Conservation (phyloP, 176 grass and related monocot genomes). For the Juncus effusus region DNA sequence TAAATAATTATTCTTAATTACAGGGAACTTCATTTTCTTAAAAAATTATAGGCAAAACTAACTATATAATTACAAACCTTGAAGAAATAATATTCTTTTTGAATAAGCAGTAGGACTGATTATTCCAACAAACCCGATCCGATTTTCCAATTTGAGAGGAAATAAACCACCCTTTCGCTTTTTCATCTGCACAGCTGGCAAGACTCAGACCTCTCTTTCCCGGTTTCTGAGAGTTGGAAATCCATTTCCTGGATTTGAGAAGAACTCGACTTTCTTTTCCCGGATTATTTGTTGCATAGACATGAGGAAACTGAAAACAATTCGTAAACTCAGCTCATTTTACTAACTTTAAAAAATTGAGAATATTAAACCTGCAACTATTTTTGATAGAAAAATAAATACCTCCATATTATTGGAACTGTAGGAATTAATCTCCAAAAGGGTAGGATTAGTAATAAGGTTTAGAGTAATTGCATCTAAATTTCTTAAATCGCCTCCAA, state of each 20-base stretch:
- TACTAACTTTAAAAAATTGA: not conserved
- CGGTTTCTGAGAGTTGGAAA: slow-evolving; percentile 13
- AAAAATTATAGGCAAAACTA: too few relatives aligned
- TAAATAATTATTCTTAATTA: not conserved
- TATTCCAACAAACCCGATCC: slow-evolving; percentile 61
- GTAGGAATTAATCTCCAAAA: slow-evolving; percentile 81
- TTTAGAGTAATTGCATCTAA: slow-evolving; percentile 47
- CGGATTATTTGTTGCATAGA: slow-evolving; percentile 35
- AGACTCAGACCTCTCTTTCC: slow-evolving; percentile 43
- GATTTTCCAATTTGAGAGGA: slow-evolving; percentile 34
- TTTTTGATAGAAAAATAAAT: slow-evolving; percentile 10
- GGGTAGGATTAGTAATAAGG: slow-evolving; percentile 71
- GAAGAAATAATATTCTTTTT: slow-evolving; percentile 41
- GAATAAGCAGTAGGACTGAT: slow-evolving; percentile 47
- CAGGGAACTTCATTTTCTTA: not conserved
- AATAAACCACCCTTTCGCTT: slow-evolving; percentile 63
- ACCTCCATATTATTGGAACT: slow-evolving; percentile 87
- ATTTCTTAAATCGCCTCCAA: slow-evolving; percentile 86
- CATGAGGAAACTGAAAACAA: slow-evolving; percentile 62
- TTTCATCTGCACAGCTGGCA: slow-evolving; percentile 44
- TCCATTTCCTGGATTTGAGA: slow-evolving; percentile 19
- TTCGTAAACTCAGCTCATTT: slow-evolving; percentile 22
- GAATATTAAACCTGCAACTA: slow-evolving; percentile 5
- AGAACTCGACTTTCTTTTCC: slow-evolving; percentile 22
- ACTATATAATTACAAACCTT: slow-evolving; percentile 33